Evolutionary conservation across 345 rosid genomes (phyloP), one percentile per base, ranked within the genome.

Genomic region (Aegle marmelos): DNA sequence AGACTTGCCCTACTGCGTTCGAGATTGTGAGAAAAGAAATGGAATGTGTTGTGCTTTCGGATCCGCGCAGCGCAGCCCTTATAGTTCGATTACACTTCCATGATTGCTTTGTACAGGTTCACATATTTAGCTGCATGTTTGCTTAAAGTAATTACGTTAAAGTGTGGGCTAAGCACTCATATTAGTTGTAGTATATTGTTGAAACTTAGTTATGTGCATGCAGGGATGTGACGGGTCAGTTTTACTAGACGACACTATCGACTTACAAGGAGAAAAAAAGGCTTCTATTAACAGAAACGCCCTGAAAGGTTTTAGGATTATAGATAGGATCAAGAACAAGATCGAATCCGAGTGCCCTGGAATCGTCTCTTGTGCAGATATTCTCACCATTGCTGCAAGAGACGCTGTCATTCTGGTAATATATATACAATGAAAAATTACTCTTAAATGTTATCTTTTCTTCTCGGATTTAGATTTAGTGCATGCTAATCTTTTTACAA

Each of bases 141-240:
- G 37, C 41, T 31, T 64, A 59, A 45, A n/a, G 31, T 53, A 53
- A 53, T 17, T 17, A 53, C 50, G 17, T 45, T 45, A 45, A 45
- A 45, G 0, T 45, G 16, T 11, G 50, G 50, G 16, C 3, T 45
- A 45, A 45, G 50, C 5, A 13, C 5, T 3, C 16, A 13, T 45
- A 45, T 13, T 45, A 45, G 17, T 5, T 13, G 50, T 0, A 45
- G 17, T 45, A 45, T 45, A 45, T 45, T 45, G 3, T 45, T 45
- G 50, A 45, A 45, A 45, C 50, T 45, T 45, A 45, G 48, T 9
- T 41, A 41, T 45, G 1, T 39, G 11, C 70, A 60, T 9, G 73
- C 83, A 95, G 99, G 97, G 99, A 54, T 95, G 99, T 25, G 99
- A 95, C 64, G 99, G 87, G 24, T 95, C 99, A 17, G 86, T 90